Conservation (phyloP, 257 asterid species). For the Penstemon barbatus region DNA sequence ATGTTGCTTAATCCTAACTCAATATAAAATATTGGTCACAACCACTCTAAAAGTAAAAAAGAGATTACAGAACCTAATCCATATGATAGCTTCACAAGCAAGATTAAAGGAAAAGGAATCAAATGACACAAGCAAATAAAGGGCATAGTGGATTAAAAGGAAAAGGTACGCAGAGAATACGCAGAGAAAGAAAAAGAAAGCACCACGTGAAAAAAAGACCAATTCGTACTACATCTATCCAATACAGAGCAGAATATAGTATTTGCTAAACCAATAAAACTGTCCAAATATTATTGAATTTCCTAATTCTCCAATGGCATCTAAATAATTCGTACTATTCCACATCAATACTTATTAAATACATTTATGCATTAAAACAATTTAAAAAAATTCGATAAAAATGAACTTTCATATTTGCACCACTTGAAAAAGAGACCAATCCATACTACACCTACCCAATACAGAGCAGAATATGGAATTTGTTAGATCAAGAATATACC, state of each 20-base stretch:
- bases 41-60: conserved; percentile 24
- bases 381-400: too few relatives aligned
- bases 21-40: conserved; percentile 15
- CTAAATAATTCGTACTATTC: neutral
- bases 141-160: conserved; percentile 26
- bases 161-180: conserved; percentile 24
- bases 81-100: conserved; percentile 38
- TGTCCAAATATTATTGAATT: conserved; percentile 12
- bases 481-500: conserved; percentile 34
- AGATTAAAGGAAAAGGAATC: conserved; percentile 29
- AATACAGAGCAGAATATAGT: conserved; percentile 32
- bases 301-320: conserved; percentile 9
- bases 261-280: conserved; percentile 22
- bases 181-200: conserved; percentile 33
- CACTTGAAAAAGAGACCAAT: conserved; percentile 44
- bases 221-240: conserved; percentile 36
- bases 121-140: conserved; percentile 27
- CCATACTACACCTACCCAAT: conserved; percentile 36
- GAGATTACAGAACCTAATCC: conserved; percentile 34
- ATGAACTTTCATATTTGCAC: conserved; percentile 1
- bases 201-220: conserved; percentile 44
- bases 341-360: too few relatives aligned
- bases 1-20: conserved; percentile 8
- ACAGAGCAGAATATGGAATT: conserved; percentile 29
- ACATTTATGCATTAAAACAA: too few relatives aligned